A percentile compares a stretch with the other conserved stretches of the same genome.
These are phyloP conservation scores for Brassica nigra DNA, from an alignment of 345 rosid genomes.

Conservation along the genomic window DNA sequence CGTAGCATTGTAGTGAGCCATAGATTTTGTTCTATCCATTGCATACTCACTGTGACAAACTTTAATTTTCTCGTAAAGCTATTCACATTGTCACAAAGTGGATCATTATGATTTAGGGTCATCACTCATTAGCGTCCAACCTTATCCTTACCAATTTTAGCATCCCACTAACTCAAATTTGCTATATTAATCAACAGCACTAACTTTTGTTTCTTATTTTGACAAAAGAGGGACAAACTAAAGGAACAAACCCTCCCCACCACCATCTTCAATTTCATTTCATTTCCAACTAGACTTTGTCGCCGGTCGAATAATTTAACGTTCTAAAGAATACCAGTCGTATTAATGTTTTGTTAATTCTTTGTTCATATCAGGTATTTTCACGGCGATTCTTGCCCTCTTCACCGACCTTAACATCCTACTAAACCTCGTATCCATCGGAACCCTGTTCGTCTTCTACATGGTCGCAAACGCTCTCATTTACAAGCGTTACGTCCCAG, in stretches of 20 bases:
- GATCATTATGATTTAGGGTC: conserved; percentile 5
- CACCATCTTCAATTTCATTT: conserved; percentile 3
- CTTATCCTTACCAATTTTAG: conserved; percentile 36
- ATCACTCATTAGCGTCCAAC: not conserved
- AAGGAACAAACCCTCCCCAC: conserved; percentile 19
- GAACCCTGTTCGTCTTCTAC: conserved; percentile 90
- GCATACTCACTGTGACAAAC: not conserved
- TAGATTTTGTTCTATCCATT: not conserved
- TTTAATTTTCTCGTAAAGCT: not conserved
- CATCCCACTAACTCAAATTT: conserved; percentile 25
- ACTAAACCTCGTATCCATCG: conserved; percentile 82
- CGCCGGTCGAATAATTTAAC: not conserved
- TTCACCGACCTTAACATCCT: conserved; percentile 77
- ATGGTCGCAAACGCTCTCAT: conserved; percentile 93
- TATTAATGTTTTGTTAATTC: conserved; percentile 1
- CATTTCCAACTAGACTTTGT: not conserved
- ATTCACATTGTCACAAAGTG: conserved; percentile 3
- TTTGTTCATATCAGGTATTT: conserved; percentile 55
- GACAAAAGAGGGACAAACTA: not conserved
- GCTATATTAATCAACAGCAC: conserved; percentile 10
- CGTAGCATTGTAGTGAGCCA: not conserved
- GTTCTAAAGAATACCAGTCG: conserved; percentile 1
- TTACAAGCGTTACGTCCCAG: conserved; percentile 68
- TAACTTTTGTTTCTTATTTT: not conserved
- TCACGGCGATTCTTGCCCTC: conserved; percentile 79